Conservation (phyloP, 1,284 basidiomycete genomes). For the Cutaneotrichosporon sp. region DNA sequence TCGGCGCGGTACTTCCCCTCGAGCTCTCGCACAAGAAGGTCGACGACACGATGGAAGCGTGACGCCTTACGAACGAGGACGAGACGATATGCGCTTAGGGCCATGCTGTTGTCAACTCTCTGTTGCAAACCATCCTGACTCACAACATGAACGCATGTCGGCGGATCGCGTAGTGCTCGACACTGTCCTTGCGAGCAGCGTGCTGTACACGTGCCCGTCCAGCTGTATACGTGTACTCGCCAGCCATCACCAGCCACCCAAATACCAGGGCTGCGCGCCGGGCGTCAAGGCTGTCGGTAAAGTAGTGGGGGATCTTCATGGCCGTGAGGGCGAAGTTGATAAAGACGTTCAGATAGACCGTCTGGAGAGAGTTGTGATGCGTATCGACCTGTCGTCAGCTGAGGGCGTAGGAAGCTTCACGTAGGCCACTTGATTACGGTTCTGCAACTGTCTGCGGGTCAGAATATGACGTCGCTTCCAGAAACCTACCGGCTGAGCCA, state of each 20-base stretch:
- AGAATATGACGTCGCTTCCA: not conserved
- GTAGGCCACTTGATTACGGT: constrained; percentile 51
- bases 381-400: constrained; percentile 61
- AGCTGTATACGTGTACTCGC: constrained; percentile 44
- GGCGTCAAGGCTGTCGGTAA: constrained; percentile 59
- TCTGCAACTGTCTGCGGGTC: constrained; percentile 46
- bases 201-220: constrained; percentile 44
- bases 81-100: constrained; percentile 69
- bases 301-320: constrained; percentile 84
- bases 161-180: constrained; percentile 52
- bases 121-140: constrained; percentile 31
- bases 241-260: constrained; percentile 33
- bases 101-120: constrained; percentile 62
- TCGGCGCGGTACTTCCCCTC: constrained; percentile 9
- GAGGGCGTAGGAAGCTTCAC: constrained; percentile 28
- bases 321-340: constrained; percentile 81
- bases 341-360: constrained; percentile 77
- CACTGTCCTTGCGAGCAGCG: constrained; percentile 25
- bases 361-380: constrained; percentile 63
- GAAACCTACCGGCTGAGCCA: constrained; percentile 47
- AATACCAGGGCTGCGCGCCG: constrained; percentile 20
- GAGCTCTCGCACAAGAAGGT: constrained; percentile 28
- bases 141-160: constrained; percentile 66
- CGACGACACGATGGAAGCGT: constrained; percentile 30
- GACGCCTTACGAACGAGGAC: constrained; percentile 60